These are phyloP conservation scores for Phaseolus coccineus DNA, from an alignment of 331 rosid species.

Conservation along the genomic window DNA sequence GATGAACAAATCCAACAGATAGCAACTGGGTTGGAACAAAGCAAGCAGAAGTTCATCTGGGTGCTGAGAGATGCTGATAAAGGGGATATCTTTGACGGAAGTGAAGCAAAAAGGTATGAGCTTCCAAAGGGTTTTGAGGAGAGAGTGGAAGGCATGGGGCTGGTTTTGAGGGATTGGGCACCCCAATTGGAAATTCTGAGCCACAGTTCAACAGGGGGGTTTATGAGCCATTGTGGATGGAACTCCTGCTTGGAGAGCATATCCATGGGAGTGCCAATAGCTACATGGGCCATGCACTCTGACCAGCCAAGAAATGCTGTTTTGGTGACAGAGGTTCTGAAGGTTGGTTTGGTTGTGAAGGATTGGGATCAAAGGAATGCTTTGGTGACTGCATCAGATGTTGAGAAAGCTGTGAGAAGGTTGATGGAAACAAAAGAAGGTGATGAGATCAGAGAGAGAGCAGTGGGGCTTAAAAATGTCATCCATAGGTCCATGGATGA, in stretches of 20 bases:
- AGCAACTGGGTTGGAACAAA: conserved; percentile 16
- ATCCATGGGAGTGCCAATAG: conserved; percentile 18
- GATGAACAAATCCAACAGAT: background rate
- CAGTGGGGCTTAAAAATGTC: background rate
- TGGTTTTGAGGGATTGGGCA: conserved; percentile 16
- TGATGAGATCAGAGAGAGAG: background rate
- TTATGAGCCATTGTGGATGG: conserved; percentile 14
- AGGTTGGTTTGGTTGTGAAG: conserved; percentile 42
- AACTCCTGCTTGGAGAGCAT: conserved; percentile 17
- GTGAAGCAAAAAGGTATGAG: background rate
- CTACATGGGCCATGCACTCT: conserved; percentile 36
- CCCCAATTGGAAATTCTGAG: conserved; percentile 29
- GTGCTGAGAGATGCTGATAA: conserved; percentile 4
- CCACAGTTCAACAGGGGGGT: background rate
- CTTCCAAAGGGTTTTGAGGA: background rate
- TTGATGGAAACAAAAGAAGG: conserved; percentile 10
- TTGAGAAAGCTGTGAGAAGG: conserved; percentile 2
- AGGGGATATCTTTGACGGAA: background rate
- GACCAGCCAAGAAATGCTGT: conserved; percentile 1
- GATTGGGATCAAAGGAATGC: conserved; percentile 38
- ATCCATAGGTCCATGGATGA: conserved; percentile 15
- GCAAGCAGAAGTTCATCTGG: conserved; percentile 1
- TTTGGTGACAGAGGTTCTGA: conserved; percentile 6
- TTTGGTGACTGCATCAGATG: conserved; percentile 2
- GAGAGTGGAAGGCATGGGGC: background rate